Conservation (phyloP, 192 early-diverging fungal species). For the Thoreauomyces humboldtii region DNA sequence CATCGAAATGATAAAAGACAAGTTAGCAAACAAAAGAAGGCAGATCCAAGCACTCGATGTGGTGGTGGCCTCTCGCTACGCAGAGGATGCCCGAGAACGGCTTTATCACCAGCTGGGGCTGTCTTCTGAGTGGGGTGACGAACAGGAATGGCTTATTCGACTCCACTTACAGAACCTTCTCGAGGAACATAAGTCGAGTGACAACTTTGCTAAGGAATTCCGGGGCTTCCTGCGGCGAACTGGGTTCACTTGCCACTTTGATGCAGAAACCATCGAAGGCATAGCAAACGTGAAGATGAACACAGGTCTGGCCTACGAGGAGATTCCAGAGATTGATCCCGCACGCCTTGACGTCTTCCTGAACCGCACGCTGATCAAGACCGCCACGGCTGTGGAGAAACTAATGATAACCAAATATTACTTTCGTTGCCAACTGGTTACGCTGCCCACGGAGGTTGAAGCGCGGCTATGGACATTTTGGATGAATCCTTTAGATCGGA, state of each 20-base stretch:
- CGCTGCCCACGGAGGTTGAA: not conserved
- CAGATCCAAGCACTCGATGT: not conserved
- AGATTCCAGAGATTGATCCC: not conserved
- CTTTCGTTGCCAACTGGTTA: not conserved
- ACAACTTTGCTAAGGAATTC: constrained; percentile 8
- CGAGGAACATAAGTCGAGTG: not conserved
- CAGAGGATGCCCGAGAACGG: not conserved
- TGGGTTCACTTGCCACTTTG: constrained; percentile 2
- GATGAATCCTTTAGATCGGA: constrained; percentile 1
- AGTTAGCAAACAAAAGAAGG: constrained; percentile 2
- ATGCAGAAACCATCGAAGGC: not conserved
- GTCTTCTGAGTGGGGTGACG: constrained; percentile 1
- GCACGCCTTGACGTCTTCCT: not conserved
- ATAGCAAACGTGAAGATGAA: constrained; percentile 5
- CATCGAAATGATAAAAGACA: not conserved
- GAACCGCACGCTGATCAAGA: constrained; percentile 1
- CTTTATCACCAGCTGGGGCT: constrained; percentile 1
- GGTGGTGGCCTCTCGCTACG: not conserved
- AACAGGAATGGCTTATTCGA: constrained; percentile 7
- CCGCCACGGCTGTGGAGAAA: not conserved
- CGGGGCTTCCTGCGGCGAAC: constrained; percentile 8
- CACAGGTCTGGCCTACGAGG: constrained; percentile 1
- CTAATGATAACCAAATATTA: constrained; percentile 8
- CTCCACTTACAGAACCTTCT: constrained; percentile 5
- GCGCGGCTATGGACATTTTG: constrained; percentile 4